Percentiles rank a stretch among this genome's conserved stretches.
These are phyloP conservation scores for Elsinoe fawcettii DNA, from an alignment of 2,329 filamentous ascomycete species.

Conservation along the genomic window DNA sequence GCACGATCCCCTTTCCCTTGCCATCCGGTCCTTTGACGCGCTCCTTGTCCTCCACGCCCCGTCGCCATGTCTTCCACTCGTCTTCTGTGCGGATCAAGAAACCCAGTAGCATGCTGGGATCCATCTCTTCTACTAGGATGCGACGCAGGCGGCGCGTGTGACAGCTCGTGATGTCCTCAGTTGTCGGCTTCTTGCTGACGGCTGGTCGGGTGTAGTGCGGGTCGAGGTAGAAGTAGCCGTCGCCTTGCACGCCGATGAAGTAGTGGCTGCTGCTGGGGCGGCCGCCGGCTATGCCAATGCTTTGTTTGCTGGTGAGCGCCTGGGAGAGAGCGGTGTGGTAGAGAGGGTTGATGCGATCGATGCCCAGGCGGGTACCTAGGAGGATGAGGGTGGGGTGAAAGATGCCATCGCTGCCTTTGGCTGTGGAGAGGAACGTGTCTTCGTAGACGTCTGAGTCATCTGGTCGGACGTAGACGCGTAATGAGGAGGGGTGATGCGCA, in stretches of 20 bases:
- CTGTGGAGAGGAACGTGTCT: constrained; percentile 73
- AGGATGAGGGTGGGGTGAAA: constrained; percentile 85
- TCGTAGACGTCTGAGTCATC: constrained; percentile 91
- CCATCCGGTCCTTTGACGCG: constrained; percentile 20
- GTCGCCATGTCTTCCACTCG: constrained; percentile 79
- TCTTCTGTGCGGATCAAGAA: constrained; percentile 76
- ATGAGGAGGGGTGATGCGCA: constrained; percentile 50
- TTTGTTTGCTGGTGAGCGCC: constrained; percentile 78
- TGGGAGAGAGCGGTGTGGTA: constrained; percentile 92
- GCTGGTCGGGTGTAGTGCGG: constrained; percentile 78
- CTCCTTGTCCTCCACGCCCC: constrained; percentile 53
- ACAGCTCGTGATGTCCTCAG: constrained; percentile 70
- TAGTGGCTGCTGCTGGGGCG: constrained; percentile 85
- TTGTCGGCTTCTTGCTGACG: constrained; percentile 52
- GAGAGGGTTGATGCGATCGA: constrained; percentile 87
- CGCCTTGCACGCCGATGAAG: constrained; percentile 64
- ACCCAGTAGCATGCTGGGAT: constrained; percentile 94
- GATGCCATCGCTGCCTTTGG: constrained; percentile 54
- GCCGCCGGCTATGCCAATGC: constrained; percentile 91
- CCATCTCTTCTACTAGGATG: constrained; percentile 84
- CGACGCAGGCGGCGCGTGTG: constrained; percentile 79
- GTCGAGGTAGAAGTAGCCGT: constrained; percentile 87
- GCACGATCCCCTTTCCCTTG: constrained; percentile 79
- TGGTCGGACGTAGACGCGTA: constrained; percentile 81
- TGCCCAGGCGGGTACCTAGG: constrained; percentile 79